Base-by-base conservation (phyloP, 164 flowering plant species). In the Tetrastigma voinierianum region DNA sequence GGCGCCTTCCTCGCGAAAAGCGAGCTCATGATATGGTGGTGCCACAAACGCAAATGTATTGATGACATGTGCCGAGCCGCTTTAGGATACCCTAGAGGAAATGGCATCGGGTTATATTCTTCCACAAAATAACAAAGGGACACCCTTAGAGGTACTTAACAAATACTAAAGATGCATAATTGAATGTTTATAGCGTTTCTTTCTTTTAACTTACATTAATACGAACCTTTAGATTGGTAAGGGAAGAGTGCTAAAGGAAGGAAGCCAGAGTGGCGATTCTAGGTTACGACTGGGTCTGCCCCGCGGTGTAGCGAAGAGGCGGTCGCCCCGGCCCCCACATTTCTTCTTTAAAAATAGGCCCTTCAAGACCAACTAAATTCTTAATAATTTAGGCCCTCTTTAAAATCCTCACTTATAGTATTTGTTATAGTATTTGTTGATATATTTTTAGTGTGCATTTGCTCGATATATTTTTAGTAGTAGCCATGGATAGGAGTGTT, bases 11-110 rank as follows among this genome's bases (percentile, higher is more conserved):
- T 70, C n/a, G 72, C 51, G 84, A n/a, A 83, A 45, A 51, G 73
- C 6, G 83, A 83, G 64, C 80, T 80, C 7, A 77, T 81, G 76
- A 80, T 72, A 84, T 84, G 83, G 75, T 84, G 16, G n/a, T n/a
- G 87, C 87, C 51, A 84, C 87, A 0, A 82, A 82, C 43, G 81
- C 76, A 6, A 72, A n/a, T n/a, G 70, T 43, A 83, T 80, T 20
- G 77, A 84, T 47, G 87, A 84, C 56, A 55, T n/a, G n/a, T 79
- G 46, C 85, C 85, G 0, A 72, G 79, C 59, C 77, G 85, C 77
- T 69, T 82, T n/a, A n/a, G 67, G 83, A 46, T 82, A 62, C 70
- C 85, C 85, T n/a, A 74, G 85, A 69, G 82, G 82, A 44, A 80
- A 78, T 25, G 84, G 81, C 13, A 66, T 81, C 46, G 87, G 83